Percentiles rank a stretch among this genome's conserved stretches.
Conservation (phyloP, 495 filamentous ascomycete species). For the Aspergillus hancockii region DNA sequence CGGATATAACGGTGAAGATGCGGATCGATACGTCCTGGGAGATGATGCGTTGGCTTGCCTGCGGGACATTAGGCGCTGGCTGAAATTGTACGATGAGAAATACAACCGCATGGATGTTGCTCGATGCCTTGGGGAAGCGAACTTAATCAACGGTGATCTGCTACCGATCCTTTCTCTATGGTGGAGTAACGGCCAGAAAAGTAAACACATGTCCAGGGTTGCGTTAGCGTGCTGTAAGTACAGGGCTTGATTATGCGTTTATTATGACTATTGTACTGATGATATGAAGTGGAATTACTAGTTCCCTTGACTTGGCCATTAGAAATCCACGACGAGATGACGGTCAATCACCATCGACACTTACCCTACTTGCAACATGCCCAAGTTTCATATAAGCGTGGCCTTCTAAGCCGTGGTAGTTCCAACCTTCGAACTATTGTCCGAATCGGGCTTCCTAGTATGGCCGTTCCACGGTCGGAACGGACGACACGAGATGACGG, state of each 20-base stretch:
- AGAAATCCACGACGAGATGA: conserved; percentile 81
- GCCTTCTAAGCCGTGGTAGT: conserved; percentile 79
- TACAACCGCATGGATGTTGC: conserved; percentile 94
- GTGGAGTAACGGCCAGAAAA: conserved; percentile 63
- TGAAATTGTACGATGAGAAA: conserved; percentile 93
- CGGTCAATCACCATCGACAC: conserved; percentile 88
- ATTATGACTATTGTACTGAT: conserved; percentile 11
- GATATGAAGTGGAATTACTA: conserved; percentile 71
- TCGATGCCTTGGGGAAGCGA: conserved; percentile 87
- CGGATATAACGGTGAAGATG: conserved; percentile 77
- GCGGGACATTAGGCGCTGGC: conserved; percentile 90
- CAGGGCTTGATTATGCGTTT: background rate
- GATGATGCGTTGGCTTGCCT: conserved; percentile 91
- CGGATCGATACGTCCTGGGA: conserved; percentile 82
- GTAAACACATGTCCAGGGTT: conserved; percentile 74
- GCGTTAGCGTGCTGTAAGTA: conserved; percentile 75
- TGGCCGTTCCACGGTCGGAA: conserved; percentile 76
- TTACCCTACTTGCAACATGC: conserved; percentile 83
- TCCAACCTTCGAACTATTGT: conserved; percentile 72
- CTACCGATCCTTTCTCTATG: conserved; percentile 84
- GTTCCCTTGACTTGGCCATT: conserved; percentile 95
- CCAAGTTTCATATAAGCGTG: conserved; percentile 85
- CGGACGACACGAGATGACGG: conserved; percentile 80
- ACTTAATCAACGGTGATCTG: conserved; percentile 87
- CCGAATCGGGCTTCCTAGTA: conserved; percentile 80